Percentiles rank a stretch among this genome's conserved stretches.
phyloP scores from a whole-genome alignment of 2,329 filamentous ascomycete genomes.

The Juglanconis sp. region DNA sequence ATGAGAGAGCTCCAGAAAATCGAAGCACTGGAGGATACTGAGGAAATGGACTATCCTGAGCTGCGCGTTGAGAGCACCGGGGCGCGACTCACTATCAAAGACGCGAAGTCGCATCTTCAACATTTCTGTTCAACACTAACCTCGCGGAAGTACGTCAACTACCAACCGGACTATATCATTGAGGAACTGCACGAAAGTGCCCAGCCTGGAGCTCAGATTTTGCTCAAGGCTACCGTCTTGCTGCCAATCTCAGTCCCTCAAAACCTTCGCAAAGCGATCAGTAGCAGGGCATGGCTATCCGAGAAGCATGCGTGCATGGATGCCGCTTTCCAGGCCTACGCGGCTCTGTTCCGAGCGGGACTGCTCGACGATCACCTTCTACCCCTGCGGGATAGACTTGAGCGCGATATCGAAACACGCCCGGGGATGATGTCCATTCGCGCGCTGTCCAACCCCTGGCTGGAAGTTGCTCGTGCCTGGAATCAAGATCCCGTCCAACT shows the following conservation, averaged over 20 bases:
- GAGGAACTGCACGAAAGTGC: constrained; percentile 32
- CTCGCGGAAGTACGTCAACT: constrained; percentile 57
- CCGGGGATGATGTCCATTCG: constrained; percentile 32
- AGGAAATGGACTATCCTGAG: constrained; percentile 26
- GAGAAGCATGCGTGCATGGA: constrained; percentile 75
- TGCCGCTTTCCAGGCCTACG: constrained; percentile 78
- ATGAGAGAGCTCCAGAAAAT: constrained; percentile 46
- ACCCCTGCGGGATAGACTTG: constrained; percentile 49
- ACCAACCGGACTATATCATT: constrained; percentile 65
- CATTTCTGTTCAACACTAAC: constrained; percentile 73
- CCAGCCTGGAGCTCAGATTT: constrained; percentile 14
- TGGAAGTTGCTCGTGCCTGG: constrained; percentile 42
- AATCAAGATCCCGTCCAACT: constrained; percentile 23
- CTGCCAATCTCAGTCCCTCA: constrained; percentile 70
- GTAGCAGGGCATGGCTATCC: constrained; percentile 60
- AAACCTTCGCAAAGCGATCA: constrained; percentile 51
- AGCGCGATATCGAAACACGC: constrained; percentile 36
- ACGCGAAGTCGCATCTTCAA: constrained; percentile 71
- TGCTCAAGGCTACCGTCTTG: constrained; percentile 58
- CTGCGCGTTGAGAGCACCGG: constrained; percentile 43
- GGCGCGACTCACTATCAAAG: constrained; percentile 68
- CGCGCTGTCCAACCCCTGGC: constrained; percentile 46
- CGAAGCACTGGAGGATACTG: constrained; percentile 44
- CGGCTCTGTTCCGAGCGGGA: constrained; percentile 63
- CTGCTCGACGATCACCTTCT: constrained; percentile 77